Conservation (phyloP, 164 flowering plant species). For the Piper longum region DNA sequence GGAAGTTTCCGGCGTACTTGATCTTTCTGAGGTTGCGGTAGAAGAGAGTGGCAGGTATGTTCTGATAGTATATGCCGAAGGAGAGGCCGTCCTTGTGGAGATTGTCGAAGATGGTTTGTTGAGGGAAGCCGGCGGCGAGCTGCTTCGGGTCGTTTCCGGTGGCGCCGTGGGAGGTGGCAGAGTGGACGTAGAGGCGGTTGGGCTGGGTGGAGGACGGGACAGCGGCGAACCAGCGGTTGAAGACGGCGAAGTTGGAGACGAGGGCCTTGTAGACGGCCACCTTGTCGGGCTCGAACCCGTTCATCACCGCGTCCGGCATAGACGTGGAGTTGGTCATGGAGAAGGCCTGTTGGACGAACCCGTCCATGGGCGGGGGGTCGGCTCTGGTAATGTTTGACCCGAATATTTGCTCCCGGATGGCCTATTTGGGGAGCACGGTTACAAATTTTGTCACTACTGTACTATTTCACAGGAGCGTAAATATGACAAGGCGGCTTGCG, state of each 20-base stretch:
- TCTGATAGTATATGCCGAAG: constrained; percentile 25
- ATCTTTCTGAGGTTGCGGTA: constrained; percentile 57
- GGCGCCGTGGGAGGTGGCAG: constrained; percentile 54
- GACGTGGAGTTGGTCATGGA: constrained; percentile 19
- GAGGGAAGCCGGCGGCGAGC: constrained; percentile 41
- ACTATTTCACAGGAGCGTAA: no score
- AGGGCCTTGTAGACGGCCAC: constrained; percentile 41
- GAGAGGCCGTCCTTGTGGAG: constrained; percentile 35
- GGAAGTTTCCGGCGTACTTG: constrained; percentile 41
- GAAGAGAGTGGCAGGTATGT: constrained; percentile 11
- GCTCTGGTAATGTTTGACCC: constrained; percentile 22
- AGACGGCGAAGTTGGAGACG: constrained; percentile 47
- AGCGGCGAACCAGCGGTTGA: constrained; percentile 12
- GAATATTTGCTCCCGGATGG: constrained; percentile 47
- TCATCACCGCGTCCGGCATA: constrained; percentile 45
- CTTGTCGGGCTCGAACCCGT: constrained; percentile 40
- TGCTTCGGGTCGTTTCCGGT: constrained; percentile 35
- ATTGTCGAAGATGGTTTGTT: constrained; percentile 59
- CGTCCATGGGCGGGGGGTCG: constrained; percentile 46
- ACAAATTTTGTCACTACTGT: no score
- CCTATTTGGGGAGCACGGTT: no score
- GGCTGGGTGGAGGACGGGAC: not conserved
- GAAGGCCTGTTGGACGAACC: constrained; percentile 53
- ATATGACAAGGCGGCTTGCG: no score
- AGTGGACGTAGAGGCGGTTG: constrained; percentile 31